Base-by-base conservation (phyloP, 495 filamentous ascomycete species). In the Penicillium waksmanii region DNA sequence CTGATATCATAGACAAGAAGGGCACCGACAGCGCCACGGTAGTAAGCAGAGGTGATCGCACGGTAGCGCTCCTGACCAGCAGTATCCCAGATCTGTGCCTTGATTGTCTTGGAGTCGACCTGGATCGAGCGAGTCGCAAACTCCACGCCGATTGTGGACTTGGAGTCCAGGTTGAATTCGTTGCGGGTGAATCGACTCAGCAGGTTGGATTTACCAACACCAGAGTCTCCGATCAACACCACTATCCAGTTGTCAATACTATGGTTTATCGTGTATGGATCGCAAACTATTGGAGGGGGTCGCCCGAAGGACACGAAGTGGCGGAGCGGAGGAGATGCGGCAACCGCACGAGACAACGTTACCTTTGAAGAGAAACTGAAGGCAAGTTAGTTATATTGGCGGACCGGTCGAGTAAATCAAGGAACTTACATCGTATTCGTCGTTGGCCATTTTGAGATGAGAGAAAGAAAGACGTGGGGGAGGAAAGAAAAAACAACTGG, bases 81-180 rank as follows among this genome's bases (percentile, higher is more conserved):
- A 55, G 96, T 99, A 82, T 99, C 96, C 96, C 96, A 99, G 73
- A 99, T 99, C 83, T 99, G 95, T 68, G 95, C 95, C 84, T 99
- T 99, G 88, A 99, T 99, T 65, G 95, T 99, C 85, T 99, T 99
- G 67, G 89, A 87, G 79, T 99, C 96, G 69, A 99, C 96, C 78
- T 98, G 95, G 79, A 99, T 98, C 61, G 92, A 97, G 55, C 95
- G 89, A 60, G 95, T 99, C 64, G 95, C 95, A 75, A 99, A 99
- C 80, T 99, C 95, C 67, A 99, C 95, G 70, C 95, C 95, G 82
- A 99, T 99, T 62, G 95, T 99, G 55, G 96, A 98, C 87, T 99
- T 99, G 74, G 94, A 97, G 78, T 99, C 95, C 59, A 98, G 85
- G 81, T 97, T 98, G 87, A 99, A 99, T 78, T 99, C 96, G 77